These are phyloP conservation scores for Pseudonectria foliicola DNA, from an alignment of 2,329 filamentous ascomycete genomes.

Conservation along the genomic window DNA sequence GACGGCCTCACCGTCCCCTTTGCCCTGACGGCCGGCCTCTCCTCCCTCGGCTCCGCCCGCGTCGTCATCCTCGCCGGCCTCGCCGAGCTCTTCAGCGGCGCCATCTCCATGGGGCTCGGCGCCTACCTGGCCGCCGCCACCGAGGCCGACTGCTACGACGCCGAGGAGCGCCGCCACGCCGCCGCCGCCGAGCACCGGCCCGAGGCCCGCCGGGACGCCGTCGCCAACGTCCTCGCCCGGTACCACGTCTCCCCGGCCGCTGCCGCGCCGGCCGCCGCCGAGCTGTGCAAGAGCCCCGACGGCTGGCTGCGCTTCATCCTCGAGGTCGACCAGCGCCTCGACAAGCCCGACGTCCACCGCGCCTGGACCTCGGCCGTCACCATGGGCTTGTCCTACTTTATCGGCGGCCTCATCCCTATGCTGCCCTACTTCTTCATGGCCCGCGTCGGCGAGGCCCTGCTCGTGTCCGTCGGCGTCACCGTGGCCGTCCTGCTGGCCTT, in stretches of 20 bases:
- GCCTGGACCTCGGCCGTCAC: constrained; percentile 53
- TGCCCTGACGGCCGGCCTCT: constrained; percentile 67
- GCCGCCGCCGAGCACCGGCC: constrained; percentile 36
- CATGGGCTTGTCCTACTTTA: constrained; percentile 61
- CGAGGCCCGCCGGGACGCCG: constrained; percentile 38
- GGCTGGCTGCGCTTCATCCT: constrained; percentile 52
- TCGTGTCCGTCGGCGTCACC: constrained; percentile 54
- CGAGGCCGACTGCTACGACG: constrained; percentile 44
- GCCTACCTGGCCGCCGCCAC: constrained; percentile 62
- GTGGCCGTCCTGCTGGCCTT: constrained; percentile 54
- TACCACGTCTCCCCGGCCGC: constrained; percentile 41
- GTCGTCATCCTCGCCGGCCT: constrained; percentile 66
- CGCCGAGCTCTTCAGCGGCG: constrained; percentile 68
- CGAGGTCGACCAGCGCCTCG: constrained; percentile 48
- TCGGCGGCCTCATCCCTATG: constrained; percentile 64
- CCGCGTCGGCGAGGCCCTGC: constrained; percentile 41
- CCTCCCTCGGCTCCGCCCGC: constrained; percentile 55
- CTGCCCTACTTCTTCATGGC: constrained; percentile 59
- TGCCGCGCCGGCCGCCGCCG: constrained; percentile 39
- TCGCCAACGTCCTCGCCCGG: constrained; percentile 43
- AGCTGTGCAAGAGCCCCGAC: constrained; percentile 40
- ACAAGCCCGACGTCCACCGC: constrained; percentile 35
- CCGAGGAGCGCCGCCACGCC: constrained; percentile 39
- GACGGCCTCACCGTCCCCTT: constrained; percentile 77
- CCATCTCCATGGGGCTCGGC: constrained; percentile 71